Evolutionary conservation across 2,329 filamentous ascomycete species (phyloP).

Genomic region (Chaetothyriales sp.): DNA sequence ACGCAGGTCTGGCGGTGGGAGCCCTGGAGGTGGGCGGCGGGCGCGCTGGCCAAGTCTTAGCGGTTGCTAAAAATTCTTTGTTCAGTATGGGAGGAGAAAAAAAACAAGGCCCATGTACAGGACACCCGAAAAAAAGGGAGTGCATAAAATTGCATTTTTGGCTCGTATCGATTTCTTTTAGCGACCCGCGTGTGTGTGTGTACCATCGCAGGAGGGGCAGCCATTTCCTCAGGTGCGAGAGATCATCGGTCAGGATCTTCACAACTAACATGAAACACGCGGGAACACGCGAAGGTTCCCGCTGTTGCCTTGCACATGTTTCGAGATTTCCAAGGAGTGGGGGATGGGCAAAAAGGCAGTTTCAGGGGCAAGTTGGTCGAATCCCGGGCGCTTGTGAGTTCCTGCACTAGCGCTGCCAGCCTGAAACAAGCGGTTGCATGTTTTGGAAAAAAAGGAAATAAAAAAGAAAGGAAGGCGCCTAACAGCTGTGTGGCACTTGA

Average conservation of each 20-base stretch:
- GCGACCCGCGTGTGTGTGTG: background rate
- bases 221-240: background rate
- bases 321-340: background rate
- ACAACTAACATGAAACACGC: background rate
- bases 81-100: too few species aligned
- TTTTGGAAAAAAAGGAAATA: too few species aligned
- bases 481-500: too few species aligned
- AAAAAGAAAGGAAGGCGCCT: too few species aligned
- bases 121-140: background rate
- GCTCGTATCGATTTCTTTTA: background rate
- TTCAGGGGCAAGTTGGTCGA: background rate
- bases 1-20: too few species aligned
- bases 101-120: too few species aligned
- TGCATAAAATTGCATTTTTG: background rate
- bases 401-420: background rate
- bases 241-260: background rate
- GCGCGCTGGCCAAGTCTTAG: too few species aligned
- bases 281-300: background rate
- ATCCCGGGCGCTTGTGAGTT: background rate
- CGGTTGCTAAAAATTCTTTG: too few species aligned
- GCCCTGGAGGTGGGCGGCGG: too few species aligned
- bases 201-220: background rate
- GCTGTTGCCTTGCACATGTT: background rate
- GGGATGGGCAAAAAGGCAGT: background rate
- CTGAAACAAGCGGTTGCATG: background rate